Evolutionary conservation across 768 basidiomycete species (phyloP).

Genomic region (Pleurotus ostreatus): DNA sequence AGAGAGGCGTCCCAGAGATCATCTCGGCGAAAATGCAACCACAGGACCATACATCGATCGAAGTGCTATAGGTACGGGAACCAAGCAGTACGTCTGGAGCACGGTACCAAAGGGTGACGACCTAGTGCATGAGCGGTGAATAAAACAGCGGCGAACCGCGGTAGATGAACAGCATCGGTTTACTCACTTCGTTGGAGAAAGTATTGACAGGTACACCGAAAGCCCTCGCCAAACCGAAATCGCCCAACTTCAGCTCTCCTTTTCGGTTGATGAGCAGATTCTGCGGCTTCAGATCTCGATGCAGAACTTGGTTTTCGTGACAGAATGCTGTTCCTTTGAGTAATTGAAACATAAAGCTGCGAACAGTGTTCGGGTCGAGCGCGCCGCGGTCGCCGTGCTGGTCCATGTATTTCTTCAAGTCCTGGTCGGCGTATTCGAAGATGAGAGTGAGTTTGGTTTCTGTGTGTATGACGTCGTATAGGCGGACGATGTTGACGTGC

Average conservation of each 20-base stretch:
- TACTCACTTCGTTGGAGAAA: conserved; percentile 87
- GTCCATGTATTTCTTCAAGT: conserved; percentile 99
- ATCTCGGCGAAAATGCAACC: conserved; percentile 99
- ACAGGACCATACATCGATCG: conserved; percentile 98
- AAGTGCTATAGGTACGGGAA: conserved; percentile 95
- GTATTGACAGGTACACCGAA: conserved; percentile 99
- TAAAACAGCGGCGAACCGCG: neutral
- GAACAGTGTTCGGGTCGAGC: conserved; percentile 83
- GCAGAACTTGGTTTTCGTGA: conserved; percentile 96
- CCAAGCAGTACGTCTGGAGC: conserved; percentile 97
- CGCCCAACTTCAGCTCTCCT: conserved; percentile 94
- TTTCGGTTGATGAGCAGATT: conserved; percentile 97
- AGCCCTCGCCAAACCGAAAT: conserved; percentile 95
- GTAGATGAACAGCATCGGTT: neutral
- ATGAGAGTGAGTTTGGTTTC: conserved; percentile 97
- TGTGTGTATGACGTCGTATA: conserved; percentile 98
- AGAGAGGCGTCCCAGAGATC: conserved; percentile 96
- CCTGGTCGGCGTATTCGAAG: conserved; percentile 98
- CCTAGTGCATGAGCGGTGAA: conserved; percentile 40
- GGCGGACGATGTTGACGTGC: conserved; percentile 96
- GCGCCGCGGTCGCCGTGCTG: conserved; percentile 95
- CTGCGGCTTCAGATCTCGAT: conserved; percentile 97
- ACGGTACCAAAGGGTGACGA: conserved; percentile 98
- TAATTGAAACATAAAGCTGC: conserved; percentile 97
- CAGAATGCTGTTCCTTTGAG: conserved; percentile 97